A percentile compares a stretch with the other conserved stretches of the same genome.
Conservation (phyloP, 768 basidiomycete genomes). For the Naganishia antarctica region DNA sequence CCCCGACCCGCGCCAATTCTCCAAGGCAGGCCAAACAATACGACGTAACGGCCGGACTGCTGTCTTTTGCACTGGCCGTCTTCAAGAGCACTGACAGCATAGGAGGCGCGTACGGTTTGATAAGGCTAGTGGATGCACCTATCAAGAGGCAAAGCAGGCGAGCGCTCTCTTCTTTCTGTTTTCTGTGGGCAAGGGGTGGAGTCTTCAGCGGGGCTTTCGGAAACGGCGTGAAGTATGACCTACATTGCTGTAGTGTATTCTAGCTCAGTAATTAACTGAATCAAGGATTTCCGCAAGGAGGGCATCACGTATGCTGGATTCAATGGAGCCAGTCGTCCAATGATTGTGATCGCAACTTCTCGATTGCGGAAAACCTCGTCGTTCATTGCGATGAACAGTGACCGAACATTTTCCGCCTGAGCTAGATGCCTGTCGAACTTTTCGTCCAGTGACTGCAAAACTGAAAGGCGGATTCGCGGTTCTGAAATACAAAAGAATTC, state of each 20-base stretch:
- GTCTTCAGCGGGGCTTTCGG: not conserved
- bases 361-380: conserved; percentile 94
- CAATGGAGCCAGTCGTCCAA: conserved; percentile 86
- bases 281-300: conserved; percentile 85
- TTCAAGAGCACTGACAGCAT: conserved; percentile 87
- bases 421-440: conserved; percentile 95
- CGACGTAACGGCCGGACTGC: conserved; percentile 79
- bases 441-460: conserved; percentile 78
- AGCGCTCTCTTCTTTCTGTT: conserved; percentile 75
- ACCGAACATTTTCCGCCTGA: conserved; percentile 96
- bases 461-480: conserved; percentile 74
- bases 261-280: conserved; percentile 90
- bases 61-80: conserved; percentile 69
- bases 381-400: conserved; percentile 92
- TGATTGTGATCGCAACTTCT: conserved; percentile 79
- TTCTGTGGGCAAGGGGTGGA: conserved; percentile 31
- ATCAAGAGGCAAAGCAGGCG: conserved; percentile 81
- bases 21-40: conserved; percentile 91
- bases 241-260: conserved; percentile 87
- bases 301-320: conserved; percentile 99
- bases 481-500: conserved; percentile 52
- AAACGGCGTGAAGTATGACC: conserved; percentile 48
- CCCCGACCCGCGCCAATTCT: conserved; percentile 85
- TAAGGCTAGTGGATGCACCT: conserved; percentile 83
- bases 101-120: conserved; percentile 90